Base-by-base conservation (phyloP, 75 land plant genomes). In the Adiantum capillusveneris region DNA sequence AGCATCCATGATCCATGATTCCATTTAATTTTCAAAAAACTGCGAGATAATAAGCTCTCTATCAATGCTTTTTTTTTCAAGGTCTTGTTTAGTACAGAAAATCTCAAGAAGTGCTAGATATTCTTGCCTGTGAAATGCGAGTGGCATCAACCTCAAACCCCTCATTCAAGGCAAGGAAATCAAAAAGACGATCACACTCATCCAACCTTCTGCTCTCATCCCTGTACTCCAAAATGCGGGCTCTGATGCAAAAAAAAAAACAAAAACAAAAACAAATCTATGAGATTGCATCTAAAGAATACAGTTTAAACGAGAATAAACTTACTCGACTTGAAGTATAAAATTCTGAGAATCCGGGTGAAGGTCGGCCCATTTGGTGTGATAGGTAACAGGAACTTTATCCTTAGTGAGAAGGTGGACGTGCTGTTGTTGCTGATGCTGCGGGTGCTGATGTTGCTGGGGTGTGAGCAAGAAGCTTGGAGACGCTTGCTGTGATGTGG, bases 181-280 rank as follows among this genome's bases (percentile, higher is more conserved):
- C 96, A 63, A 76, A 86, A 20, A 90, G 79, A 7, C 91, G 86
- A 57, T 80, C 83, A 66, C 98, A 86, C 36, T 90, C 96, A 74
- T 94, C 98, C 42, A 94, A 59, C 44, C 85, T 65, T 68, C 93
- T 76, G 56, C 98, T 94, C 31, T 94, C 98, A 68, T 90, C 88
- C 57, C 83, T 71, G 54, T 90, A 86, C 75, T 81, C 86, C 70
- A 83, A 62, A 20, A 94, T 78, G 57, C 79, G 72, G 56, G 82
- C 90, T 75, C 98, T 94, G 55, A 58, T 18, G 27, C 22, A 17
- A 46, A 46, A 18, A 3, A 21, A 2, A 46, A 41, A 41, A 41
- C 9, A 41, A 14, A 41, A 41, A 41, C 43, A 41, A 14, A 41
- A 41, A 41, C 9, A 41, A 14, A 9, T 41, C 12, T 9, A 9